These are phyloP conservation scores for Quercus dentata DNA, from an alignment of 306 rosid species.

Conservation along the genomic window DNA sequence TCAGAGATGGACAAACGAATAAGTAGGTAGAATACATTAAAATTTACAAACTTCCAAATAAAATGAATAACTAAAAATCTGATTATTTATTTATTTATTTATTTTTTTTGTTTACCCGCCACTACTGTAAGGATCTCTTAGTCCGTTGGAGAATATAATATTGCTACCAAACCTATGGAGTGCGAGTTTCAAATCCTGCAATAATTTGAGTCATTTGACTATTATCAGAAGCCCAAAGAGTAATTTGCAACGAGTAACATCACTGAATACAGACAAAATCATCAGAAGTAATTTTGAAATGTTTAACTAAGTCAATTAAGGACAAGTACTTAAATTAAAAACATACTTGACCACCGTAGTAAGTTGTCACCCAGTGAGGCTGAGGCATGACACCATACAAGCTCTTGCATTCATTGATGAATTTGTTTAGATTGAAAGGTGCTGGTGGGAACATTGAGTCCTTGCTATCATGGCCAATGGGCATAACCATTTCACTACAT, in stretches of 20 bases:
- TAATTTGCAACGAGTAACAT: neutral
- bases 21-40: neutral
- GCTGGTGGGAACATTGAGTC: constrained; percentile 46
- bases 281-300: neutral
- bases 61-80: neutral
- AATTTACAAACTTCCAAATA: neutral
- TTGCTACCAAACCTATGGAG: constrained; percentile 65
- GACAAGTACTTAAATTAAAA: neutral
- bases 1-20: neutral
- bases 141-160: constrained; percentile 80
- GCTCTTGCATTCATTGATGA: constrained; percentile 29
- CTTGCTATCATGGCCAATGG: constrained; percentile 37
- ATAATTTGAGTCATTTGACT: neutral
- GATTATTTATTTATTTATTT: neutral
- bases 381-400: constrained; percentile 52
- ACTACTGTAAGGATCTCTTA: constrained; percentile 67
- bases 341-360: constrained; percentile 67
- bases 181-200: constrained; percentile 50
- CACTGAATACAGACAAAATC: neutral
- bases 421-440: constrained; percentile 32
- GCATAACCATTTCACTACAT: constrained; percentile 59
- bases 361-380: constrained; percentile 69
- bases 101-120: constrained; percentile 48
- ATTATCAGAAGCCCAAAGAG: neutral
- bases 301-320: neutral